Evolutionary conservation across 129 eudicot genomes (phyloP).

Genomic region (Helianthus annuus): HanXRQr2.0-SUNRISE NC_035440.2:89974983-89975482

Average conservation of each 20-base stretch:
- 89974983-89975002: constrained; percentile 9
- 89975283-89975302: constrained; percentile 11
- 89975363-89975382: constrained; percentile 24
- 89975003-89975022: constrained; percentile 12
- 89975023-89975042: constrained; percentile 9
- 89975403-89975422: constrained; percentile 62
- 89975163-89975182: constrained; percentile 35
- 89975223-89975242: constrained; percentile 70
- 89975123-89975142: constrained; percentile 76
- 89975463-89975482: constrained; percentile 10
- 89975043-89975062: neutral
- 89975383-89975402: constrained; percentile 87
- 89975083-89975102: constrained; percentile 43
- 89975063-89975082: constrained; percentile 45
- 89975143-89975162: constrained; percentile 55
- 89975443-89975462: constrained; percentile 19
- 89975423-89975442: constrained; percentile 29
- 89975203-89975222: constrained; percentile 38
- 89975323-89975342: constrained; percentile 3
- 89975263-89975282: constrained; percentile 56
- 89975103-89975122: constrained; percentile 50
- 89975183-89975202: constrained; percentile 43
- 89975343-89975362: constrained; percentile 18
- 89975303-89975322: constrained; percentile 9
- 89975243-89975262: constrained; percentile 91